These are phyloP conservation scores for Solanum hybrid DNA, from an alignment of 305 asterid genomes.

Conservation along the genomic window DNA sequence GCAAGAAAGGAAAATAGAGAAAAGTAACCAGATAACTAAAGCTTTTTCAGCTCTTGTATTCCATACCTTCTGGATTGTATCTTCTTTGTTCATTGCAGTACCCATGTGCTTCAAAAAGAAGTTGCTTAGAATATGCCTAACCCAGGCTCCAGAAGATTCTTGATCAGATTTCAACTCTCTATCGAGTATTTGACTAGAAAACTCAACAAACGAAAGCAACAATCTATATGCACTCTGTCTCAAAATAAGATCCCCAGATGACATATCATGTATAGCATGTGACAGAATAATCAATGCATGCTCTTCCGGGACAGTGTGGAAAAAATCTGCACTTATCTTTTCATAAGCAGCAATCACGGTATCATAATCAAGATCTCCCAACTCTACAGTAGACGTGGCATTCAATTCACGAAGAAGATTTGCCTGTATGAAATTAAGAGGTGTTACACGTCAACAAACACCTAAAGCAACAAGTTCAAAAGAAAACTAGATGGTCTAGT, in stretches of 20 bases:
- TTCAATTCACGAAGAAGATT: conserved; percentile 62
- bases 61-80: conserved; percentile 63
- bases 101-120: conserved; percentile 87
- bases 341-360: conserved; percentile 64
- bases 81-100: conserved; percentile 70
- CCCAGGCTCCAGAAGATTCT: conserved; percentile 44
- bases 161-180: conserved; percentile 26
- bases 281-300: conserved; percentile 74
- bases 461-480: not conserved
- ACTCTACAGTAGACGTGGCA: conserved; percentile 60
- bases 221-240: conserved; percentile 81
- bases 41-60: not conserved
- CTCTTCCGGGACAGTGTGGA: conserved; percentile 45
- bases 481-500: conserved; percentile 1
- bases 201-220: conserved; percentile 66
- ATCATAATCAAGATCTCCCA: conserved; percentile 80
- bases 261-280: conserved; percentile 72
- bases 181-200: conserved; percentile 45
- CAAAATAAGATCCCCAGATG: conserved; percentile 71
- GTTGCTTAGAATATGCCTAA: conserved; percentile 39
- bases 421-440: conserved; percentile 47
- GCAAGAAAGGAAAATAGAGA: not conserved
- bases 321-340: conserved; percentile 46
- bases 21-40: not conserved
- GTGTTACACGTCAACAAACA: conserved; percentile 4